Percentiles rank a stretch among this genome's conserved stretches.
Evolutionary conservation across 257 asterid species (phyloP).

Genomic region (Linaria vulgaris): DNA sequence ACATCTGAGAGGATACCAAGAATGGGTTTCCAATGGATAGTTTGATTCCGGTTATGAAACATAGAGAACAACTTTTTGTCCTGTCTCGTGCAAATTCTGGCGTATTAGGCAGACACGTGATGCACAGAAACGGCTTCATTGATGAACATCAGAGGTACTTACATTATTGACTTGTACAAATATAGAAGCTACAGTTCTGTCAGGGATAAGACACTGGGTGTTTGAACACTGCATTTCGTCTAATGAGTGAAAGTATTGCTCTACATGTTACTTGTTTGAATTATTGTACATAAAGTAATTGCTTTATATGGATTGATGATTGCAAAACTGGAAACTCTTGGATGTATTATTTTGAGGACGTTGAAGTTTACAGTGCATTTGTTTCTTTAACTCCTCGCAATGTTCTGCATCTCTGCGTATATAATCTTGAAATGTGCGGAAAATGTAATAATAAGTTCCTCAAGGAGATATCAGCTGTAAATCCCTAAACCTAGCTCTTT

Average conservation of each 20-base stretch:
- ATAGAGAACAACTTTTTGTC: neutral
- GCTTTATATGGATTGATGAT: conserved; percentile 2
- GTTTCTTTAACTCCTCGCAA: too few species aligned
- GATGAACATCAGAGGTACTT: neutral
- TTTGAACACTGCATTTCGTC: neutral
- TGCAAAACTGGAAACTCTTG: neutral
- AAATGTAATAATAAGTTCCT: neutral
- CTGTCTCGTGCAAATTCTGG: conserved; percentile 12
- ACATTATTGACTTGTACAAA: conserved; percentile 16
- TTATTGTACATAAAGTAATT: conserved; percentile 8
- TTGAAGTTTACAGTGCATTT: neutral
- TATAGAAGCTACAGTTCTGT: conserved; percentile 11
- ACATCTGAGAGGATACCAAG: conserved; percentile 1
- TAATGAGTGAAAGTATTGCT: neutral
- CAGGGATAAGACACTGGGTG: conserved; percentile 4
- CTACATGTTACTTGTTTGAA: neutral
- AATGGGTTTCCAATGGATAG: conserved; percentile 21
- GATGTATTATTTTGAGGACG: neutral
- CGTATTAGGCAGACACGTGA: neutral
- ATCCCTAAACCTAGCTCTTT: conserved; percentile 91
- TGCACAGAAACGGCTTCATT: neutral
- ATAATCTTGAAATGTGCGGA: too few species aligned
- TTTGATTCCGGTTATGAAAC: neutral
- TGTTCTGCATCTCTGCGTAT: too few species aligned
- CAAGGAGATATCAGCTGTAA: conserved; percentile 32